These are phyloP conservation scores for Pythium utonaiense DNA, from an alignment of 352 stramenopile species.

Conservation along the genomic window DNA sequence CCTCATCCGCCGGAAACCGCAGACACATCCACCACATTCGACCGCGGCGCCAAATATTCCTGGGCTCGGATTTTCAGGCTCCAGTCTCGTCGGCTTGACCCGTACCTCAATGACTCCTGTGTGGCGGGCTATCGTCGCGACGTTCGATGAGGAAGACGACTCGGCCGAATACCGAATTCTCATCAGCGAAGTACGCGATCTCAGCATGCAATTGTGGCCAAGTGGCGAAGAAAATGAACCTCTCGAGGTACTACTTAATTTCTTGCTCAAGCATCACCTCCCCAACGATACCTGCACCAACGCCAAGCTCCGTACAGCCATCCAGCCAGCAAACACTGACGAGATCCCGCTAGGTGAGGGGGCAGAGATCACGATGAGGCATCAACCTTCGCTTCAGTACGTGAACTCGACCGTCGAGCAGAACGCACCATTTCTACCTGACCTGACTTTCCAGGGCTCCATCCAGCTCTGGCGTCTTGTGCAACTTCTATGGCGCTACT, in stretches of 20 bases:
- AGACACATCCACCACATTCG: not conserved
- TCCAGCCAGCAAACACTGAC: not conserved
- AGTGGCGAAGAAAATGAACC: not conserved
- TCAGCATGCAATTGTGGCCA: not conserved
- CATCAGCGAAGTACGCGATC: not conserved
- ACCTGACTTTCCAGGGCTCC: slow-evolving; percentile 12
- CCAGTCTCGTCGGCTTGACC: not conserved
- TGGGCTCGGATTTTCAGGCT: not conserved
- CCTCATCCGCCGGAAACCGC: not conserved
- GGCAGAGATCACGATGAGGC: too few relatives aligned
- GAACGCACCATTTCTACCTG: not conserved
- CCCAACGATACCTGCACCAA: not conserved
- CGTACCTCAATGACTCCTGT: not conserved
- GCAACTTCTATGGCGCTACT: slow-evolving; percentile 9
- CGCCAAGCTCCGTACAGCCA: too few relatives aligned
- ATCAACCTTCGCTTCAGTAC: slow-evolving; percentile 15
- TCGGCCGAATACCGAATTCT: not conserved
- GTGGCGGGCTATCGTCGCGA: not conserved
- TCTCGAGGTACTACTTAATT: not conserved
- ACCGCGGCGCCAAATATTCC: not conserved
- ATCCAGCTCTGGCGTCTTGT: slow-evolving; percentile 16
- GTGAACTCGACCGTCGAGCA: slow-evolving; percentile 2
- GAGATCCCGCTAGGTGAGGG: not conserved
- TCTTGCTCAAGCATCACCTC: slow-evolving; percentile 1
- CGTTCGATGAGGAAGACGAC: not conserved